Percentiles rank a stretch among this genome's conserved stretches.
Conservation (phyloP, 306 rosid species). For the Astragalus membranaceus region DNA sequence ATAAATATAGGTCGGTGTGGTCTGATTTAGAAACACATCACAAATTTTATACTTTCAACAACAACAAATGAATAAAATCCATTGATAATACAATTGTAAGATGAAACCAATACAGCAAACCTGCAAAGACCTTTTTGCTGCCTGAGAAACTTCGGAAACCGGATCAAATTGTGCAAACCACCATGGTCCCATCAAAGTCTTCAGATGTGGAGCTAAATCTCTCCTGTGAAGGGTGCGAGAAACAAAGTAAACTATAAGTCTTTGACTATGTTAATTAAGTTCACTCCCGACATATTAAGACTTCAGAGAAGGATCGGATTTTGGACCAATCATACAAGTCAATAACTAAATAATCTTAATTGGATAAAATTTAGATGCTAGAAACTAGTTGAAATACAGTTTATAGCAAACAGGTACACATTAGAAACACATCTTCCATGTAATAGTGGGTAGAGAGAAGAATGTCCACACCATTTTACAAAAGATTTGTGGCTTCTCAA, state of each 20-base stretch:
- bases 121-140: slow-evolving; percentile 91
- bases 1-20: no score
- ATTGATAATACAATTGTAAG: slow-evolving; percentile 6
- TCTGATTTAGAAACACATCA: no score
- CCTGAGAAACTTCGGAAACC: slow-evolving; percentile 85
- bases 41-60: not conserved
- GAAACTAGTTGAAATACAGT: slow-evolving; percentile 5
- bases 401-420: slow-evolving; percentile 6
- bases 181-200: slow-evolving; percentile 98
- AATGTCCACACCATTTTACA: slow-evolving; percentile 11
- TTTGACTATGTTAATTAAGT: slow-evolving; percentile 1
- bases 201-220: slow-evolving; percentile 85
- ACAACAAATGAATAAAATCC: not conserved
- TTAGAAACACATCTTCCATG: not conserved
- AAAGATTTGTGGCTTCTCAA: slow-evolving; percentile 15
- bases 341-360: not conserved
- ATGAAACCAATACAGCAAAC: slow-evolving; percentile 41
- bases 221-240: slow-evolving; percentile 50
- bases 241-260: slow-evolving; percentile 18
- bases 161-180: slow-evolving; percentile 99
- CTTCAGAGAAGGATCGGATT: not conserved
- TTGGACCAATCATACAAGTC: not conserved
- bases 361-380: not conserved
- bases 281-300: slow-evolving; percentile 3
- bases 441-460: slow-evolving; percentile 1